Evolutionary conservation across 371 early-diverging fungal species (phyloP).

Genomic region (Parasitella parasitica): DNA sequence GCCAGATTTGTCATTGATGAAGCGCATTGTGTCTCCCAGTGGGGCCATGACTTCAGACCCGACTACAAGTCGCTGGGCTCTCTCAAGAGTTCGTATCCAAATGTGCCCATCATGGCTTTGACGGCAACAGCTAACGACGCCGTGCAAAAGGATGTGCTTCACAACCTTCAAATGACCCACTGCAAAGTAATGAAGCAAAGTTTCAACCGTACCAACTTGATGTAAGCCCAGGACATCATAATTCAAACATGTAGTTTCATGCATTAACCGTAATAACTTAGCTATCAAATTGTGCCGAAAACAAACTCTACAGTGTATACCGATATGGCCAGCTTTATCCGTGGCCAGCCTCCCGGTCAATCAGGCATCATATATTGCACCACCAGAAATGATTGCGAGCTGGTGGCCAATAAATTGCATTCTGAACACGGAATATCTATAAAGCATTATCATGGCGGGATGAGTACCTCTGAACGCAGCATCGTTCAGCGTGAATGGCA

Average conservation of each 20-base stretch:
- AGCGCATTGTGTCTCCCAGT: conserved; percentile 94
- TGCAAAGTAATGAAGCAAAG: conserved; percentile 78
- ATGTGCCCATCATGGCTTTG: conserved; percentile 95
- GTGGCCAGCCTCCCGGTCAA: conserved; percentile 55
- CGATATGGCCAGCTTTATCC: conserved; percentile 85
- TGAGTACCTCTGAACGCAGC: conserved; percentile 80
- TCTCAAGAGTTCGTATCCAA: conserved; percentile 66
- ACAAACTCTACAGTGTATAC: conserved; percentile 46
- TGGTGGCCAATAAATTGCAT: conserved; percentile 73
- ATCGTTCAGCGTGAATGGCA: conserved; percentile 91
- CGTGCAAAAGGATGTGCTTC: conserved; percentile 79
- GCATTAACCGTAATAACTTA: too few species aligned
- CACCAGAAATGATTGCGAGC: conserved; percentile 88
- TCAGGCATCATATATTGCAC: conserved; percentile 99
- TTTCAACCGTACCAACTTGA: conserved; percentile 88
- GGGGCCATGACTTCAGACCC: conserved; percentile 93
- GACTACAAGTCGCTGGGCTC: conserved; percentile 77
- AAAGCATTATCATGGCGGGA: conserved; percentile 91
- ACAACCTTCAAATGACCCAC: conserved; percentile 67
- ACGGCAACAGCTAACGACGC: conserved; percentile 97
- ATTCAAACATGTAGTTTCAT: not conserved
- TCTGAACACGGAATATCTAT: conserved; percentile 49
- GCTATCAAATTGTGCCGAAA: conserved; percentile 78
- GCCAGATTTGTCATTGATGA: conserved; percentile 98
- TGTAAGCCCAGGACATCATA: conserved; percentile 24